These are phyloP conservation scores for Debaryomyces hansenii DNA, from an alignment of 805 yeast genomes.

Conservation along the genomic window DNA sequence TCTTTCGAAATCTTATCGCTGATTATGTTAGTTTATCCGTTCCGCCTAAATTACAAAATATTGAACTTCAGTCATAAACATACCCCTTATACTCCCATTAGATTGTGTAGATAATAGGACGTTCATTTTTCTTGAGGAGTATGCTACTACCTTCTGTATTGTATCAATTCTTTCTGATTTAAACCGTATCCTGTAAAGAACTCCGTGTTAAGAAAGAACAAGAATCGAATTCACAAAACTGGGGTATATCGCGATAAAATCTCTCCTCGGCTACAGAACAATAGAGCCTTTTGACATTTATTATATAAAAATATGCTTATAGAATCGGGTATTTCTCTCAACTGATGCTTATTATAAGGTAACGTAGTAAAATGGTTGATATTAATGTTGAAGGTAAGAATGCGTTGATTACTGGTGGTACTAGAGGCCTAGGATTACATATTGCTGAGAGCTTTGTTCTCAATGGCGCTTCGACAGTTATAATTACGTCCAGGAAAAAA, in stretches of 20 bases:
- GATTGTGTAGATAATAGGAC: conserved; percentile 17
- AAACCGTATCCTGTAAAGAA: too few relatives aligned
- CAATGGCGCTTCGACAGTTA: conserved; percentile 56
- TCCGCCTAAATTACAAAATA: background rate
- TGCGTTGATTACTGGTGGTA: conserved; percentile 67
- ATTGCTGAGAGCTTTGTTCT: conserved; percentile 57
- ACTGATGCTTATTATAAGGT: too few relatives aligned
- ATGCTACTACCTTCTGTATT: background rate
- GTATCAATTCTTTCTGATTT: background rate
- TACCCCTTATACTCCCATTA: conserved; percentile 19
- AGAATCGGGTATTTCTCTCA: too few relatives aligned
- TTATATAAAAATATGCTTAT: too few relatives aligned
- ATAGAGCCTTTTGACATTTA: too few relatives aligned
- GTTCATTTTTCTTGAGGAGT: conserved; percentile 10
- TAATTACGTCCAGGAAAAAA: conserved; percentile 58
- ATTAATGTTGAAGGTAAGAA: conserved; percentile 50
- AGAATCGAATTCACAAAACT: background rate
- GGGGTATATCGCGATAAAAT: background rate
- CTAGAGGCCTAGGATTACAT: conserved; percentile 64
- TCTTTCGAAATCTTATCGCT: conserved; percentile 16
- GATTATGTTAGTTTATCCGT: conserved; percentile 11
- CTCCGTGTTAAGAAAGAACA: background rate
- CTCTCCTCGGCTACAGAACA: background rate
- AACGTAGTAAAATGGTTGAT: conserved; percentile 24
- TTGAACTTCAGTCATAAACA: conserved; percentile 4